Percentiles rank a stretch among this genome's conserved stretches.
These are phyloP conservation scores for Penicillium simplicissimum DNA, from an alignment of 495 filamentous ascomycete species.

Conservation along the genomic window DNA sequence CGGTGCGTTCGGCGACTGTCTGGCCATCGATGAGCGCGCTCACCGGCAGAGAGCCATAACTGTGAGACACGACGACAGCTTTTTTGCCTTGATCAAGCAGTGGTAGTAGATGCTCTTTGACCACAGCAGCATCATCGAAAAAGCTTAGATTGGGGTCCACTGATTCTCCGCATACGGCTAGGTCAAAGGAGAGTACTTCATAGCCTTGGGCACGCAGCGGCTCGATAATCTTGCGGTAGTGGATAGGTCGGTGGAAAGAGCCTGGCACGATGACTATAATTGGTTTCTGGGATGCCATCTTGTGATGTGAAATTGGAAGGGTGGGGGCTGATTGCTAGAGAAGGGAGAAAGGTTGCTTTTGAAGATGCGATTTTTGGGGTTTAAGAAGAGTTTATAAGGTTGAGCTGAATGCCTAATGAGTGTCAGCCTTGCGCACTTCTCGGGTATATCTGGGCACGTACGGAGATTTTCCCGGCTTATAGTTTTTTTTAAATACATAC, in stretches of 20 bases:
- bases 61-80: constrained; percentile 19
- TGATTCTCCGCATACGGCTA: constrained; percentile 4
- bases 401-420: neutral
- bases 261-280: constrained; percentile 22
- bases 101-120: constrained; percentile 13
- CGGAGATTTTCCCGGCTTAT: neutral
- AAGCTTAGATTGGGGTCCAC: constrained; percentile 14
- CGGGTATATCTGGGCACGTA: constrained; percentile 2
- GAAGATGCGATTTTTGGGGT: neutral
- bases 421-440: neutral
- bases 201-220: constrained; percentile 12
- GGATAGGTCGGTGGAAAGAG: constrained; percentile 15
- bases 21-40: constrained; percentile 4
- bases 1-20: constrained; percentile 15
- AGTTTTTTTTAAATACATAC: neutral
- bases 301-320: neutral
- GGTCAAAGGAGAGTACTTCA: constrained; percentile 12
- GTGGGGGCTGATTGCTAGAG: neutral
- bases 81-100: constrained; percentile 14
- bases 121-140: constrained; percentile 9
- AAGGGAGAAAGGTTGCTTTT: neutral
- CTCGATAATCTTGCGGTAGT: constrained; percentile 17
- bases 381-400: neutral
- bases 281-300: constrained; percentile 13
- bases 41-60: constrained; percentile 18